A percentile compares a stretch with the other conserved stretches of the same genome.
Evolutionary conservation across 192 early-diverging fungal species (phyloP).

Genomic region (Oehlia diaphana): DNA sequence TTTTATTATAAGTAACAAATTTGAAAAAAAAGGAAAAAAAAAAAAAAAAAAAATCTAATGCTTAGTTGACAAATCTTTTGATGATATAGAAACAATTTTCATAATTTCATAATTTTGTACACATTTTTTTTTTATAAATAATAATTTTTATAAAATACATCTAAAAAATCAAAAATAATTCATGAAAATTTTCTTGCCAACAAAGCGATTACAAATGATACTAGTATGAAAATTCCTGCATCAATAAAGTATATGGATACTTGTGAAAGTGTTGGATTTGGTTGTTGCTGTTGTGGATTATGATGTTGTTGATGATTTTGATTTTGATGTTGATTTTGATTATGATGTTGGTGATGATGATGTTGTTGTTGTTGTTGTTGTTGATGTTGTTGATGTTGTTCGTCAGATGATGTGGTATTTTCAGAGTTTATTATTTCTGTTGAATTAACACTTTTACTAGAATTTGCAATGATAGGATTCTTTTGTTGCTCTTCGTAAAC

Average conservation of each 20-base stretch:
- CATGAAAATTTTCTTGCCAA: background rate
- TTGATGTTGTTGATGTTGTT: background rate
- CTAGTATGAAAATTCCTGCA: background rate
- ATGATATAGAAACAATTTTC: no score
- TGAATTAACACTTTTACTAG: background rate
- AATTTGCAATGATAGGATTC: background rate
- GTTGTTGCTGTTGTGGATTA: background rate
- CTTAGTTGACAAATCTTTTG: no score
- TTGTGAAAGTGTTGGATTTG: background rate
- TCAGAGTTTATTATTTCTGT: background rate
- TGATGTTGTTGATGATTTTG: no score
- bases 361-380: background rate
- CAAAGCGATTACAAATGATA: background rate
- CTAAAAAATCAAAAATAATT: background rate
- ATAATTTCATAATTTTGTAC: no score
- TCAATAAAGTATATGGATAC: background rate
- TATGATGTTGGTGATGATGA: no score
- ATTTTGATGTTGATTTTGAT: no score
- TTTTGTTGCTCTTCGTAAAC: slow-evolving; percentile 11
- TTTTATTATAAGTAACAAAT: no score
- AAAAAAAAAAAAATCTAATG: no score
- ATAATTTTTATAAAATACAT: no score
- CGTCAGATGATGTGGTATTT: background rate
- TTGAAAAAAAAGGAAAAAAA: no score
- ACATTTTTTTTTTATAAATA: no score